Evolutionary conservation across 257 asterid species (phyloP).

Genomic region (Apocynum venetum): DNA sequence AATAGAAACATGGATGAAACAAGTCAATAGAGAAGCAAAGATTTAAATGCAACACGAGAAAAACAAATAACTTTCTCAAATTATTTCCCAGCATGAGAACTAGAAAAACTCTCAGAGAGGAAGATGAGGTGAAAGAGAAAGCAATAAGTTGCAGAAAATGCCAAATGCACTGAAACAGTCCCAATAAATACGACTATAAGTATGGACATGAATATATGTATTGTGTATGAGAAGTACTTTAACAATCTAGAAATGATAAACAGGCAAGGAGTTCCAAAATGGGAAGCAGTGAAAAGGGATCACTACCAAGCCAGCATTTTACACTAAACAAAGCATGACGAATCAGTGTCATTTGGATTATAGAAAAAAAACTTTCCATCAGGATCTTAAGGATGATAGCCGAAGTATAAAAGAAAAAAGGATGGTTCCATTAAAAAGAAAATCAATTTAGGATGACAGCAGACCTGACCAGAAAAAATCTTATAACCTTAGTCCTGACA

Average conservation of each 20-base stretch:
- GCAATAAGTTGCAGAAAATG: background rate
- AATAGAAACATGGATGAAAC: constrained; percentile 8
- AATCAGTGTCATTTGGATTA: background rate
- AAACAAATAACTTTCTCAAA: background rate
- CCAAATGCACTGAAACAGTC: background rate
- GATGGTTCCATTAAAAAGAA: background rate
- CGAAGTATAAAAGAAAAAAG: background rate
- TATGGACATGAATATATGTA: background rate
- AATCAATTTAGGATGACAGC: background rate
- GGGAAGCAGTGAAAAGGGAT: background rate
- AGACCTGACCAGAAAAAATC: background rate
- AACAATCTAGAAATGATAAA: background rate
- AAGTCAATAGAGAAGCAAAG: constrained; percentile 20
- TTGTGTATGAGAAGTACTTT: background rate
- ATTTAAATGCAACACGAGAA: constrained; percentile 10
- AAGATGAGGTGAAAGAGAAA: background rate
- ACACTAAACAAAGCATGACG: background rate
- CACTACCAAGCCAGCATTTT: background rate
- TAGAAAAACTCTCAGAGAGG: background rate
- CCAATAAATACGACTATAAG: background rate
- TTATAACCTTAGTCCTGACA: background rate
- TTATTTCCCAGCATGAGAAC: background rate
- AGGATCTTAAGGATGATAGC: background rate
- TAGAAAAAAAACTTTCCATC: background rate
- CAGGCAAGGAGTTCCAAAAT: background rate